Conservation (phyloP, 345 rosid genomes). For the Eucalyptus urophylla region DNA sequence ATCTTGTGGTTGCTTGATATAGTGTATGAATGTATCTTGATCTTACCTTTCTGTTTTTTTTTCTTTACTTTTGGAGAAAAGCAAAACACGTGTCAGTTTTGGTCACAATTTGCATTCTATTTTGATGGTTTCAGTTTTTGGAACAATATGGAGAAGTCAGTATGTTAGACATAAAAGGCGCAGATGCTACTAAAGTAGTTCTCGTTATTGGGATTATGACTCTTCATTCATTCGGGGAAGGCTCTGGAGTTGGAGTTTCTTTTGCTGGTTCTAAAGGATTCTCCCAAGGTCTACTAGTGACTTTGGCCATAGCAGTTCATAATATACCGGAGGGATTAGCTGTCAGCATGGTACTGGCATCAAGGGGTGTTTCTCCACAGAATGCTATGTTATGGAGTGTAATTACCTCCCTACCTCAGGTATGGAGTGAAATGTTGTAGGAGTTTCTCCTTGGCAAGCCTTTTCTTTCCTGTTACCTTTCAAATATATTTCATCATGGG, state of each 20-base stretch:
- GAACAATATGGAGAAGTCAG: constrained; percentile 97
- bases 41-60: too few relatives aligned
- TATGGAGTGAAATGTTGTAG: not conserved
- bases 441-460: not conserved
- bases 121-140: constrained; percentile 49
- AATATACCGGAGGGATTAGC: constrained; percentile 98
- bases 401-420: constrained; percentile 98
- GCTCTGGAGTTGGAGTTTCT: constrained; percentile 99
- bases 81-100: not conserved
- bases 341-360: constrained; percentile 98
- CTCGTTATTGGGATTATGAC: constrained; percentile 98
- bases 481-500: not conserved
- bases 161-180: constrained; percentile 97
- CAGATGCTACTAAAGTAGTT: constrained; percentile 91
- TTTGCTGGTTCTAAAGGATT: constrained; percentile 98
- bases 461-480: not conserved
- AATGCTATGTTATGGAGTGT: constrained; percentile 99
- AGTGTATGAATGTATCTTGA: not conserved
- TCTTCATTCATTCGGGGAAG: constrained; percentile 99
- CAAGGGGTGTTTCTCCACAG: constrained; percentile 97
- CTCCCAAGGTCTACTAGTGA: constrained; percentile 92
- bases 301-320: constrained; percentile 97
- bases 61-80: not conserved
- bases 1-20: not conserved
- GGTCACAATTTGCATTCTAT: not conserved